Percentiles rank a stretch among this genome's conserved stretches.
Conservation (phyloP, 169 alveolate species). For the Babesia caballi region DNA sequence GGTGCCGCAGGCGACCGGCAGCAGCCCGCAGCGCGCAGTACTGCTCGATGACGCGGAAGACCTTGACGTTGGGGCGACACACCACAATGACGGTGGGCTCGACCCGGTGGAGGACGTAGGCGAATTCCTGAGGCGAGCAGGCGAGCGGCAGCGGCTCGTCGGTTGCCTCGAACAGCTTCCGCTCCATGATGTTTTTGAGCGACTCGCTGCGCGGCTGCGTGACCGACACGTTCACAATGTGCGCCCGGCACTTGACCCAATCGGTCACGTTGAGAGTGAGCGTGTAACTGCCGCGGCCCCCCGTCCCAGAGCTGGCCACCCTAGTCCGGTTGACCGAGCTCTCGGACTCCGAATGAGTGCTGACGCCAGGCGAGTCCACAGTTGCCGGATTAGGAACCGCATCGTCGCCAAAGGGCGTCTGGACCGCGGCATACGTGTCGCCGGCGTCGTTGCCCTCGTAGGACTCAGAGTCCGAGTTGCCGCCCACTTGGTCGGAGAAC, state of each 20-base stretch:
- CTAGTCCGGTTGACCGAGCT: no score
- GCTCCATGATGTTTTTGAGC: conserved; percentile 30
- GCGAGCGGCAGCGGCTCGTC: background rate
- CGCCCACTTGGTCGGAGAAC: no score
- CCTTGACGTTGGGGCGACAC: conserved; percentile 47
- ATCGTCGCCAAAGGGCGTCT: background rate
- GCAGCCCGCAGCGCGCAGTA: conserved; percentile 46
- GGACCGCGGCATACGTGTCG: background rate
- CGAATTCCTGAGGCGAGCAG: conserved; percentile 35
- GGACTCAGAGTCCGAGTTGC: no score
- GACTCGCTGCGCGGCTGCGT: background rate
- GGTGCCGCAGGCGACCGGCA: background rate
- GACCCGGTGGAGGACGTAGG: conserved; percentile 12
- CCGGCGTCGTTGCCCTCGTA: background rate
- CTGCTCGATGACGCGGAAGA: conserved; percentile 62
- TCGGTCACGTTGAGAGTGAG: background rate
- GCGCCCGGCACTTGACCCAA: background rate
- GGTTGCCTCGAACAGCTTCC: conserved; percentile 8
- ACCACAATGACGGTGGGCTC: conserved; percentile 47
- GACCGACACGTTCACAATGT: conserved; percentile 9
- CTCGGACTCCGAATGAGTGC: conserved; percentile 14
- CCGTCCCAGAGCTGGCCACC: no score
- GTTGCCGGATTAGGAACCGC: background rate
- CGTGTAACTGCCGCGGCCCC: background rate
- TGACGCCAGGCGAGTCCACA: background rate